Base-by-base conservation (phyloP, 1,139 yeast species). In the Candida sanyaensis region DNA sequence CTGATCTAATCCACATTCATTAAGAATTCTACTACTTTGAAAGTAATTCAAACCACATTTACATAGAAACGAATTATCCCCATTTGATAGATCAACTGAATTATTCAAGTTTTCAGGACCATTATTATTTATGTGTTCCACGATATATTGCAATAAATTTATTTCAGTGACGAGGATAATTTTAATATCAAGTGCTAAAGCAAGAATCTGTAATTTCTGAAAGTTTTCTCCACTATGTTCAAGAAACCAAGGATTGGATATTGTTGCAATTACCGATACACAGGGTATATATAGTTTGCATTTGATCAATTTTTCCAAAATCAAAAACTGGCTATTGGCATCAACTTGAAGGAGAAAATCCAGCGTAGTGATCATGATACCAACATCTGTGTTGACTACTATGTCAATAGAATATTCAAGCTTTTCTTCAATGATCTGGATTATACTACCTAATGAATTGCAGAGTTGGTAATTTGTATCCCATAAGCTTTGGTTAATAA, bases 1-100 rank as follows among this genome's bases (percentile, higher is more conserved):
- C n/a, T 42, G 40, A 6, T 42, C 38, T 2, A 52, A 36, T 2
- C 45, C 21, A 26, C 33, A 38, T 8, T n/a, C 30, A n/a, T 44
- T n/a, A 26, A 52, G 32, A 4, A 52, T 36, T 13, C 36, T 17
- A 37, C 26, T 29, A 27, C 42, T 44, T 49, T 51, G 55, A 30
- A 51, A 50, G 40, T 47, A 48, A 11, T 49, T 33, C 23, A 52
- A 50, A 26, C 52, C 54, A 46, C 53, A 49, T 37, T 52, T 50
- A 41, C 41, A 36, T 34, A 51, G 31, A 26, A 52, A 51, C 3
- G 23, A 41, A 37, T 31, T 28, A 5, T 37, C 42, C 31, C 32
- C 40, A 41, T 40, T 30, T 21, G 43, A 28, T 6, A 26, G 12
- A 13, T 36, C 37, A 10, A 40, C 30, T n/a, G 23, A 21, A 29